Base-by-base conservation (phyloP, 2,329 filamentous ascomycete genomes). In the Teratosphaeria epicoccoides region DNA sequence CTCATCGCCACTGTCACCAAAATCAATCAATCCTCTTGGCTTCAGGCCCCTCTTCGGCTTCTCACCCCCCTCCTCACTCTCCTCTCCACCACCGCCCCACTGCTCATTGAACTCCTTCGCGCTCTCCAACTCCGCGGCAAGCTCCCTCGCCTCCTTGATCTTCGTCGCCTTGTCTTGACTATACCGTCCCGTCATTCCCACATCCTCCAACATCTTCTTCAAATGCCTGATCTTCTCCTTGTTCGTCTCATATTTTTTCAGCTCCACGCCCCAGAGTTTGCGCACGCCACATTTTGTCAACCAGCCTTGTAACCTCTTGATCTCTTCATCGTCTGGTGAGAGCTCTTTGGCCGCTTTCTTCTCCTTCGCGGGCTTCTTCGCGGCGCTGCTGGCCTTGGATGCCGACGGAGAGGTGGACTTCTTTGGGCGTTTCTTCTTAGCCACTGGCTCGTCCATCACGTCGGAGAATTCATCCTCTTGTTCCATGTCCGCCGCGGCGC, bases 281-380 rank as follows among this genome's bases (percentile, higher is more conserved):
- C 88, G 85, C 51, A 96, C 81, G 25, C 91, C 91, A 63, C 91
- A 98, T 69, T 96, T 95, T 45, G 84, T 72, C 6, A 98, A 78
- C 69, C 91, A 88, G 7, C 82, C 80, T 70, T 97, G 91, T 3
- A 97, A 75, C 47, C 83, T 85, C 69, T 95, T 97, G 65, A 96
- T 85, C 66, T 95, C 87, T 3, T 80, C 82, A 53, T 88, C 81
- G 54, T 89, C 79, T 0, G 84, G 80, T 17, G 82, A 74, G 1
- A 72, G 59, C 29, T 76, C 70, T 25, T 60, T 59, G 22, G 63
- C 24, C 1, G 65, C 43, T 28, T 65, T 61, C 6, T 60, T 54
- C 20, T 63, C 40, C 47, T 70, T 68, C 7, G 74, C 63, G 40
- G 49, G 43, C 64, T 71, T 22, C 76, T 76, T 77, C 14, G 66